A percentile compares a stretch with the other conserved stretches of the same genome.
Conservation (phyloP, 2,329 filamentous ascomycete species). For the Clarireedia homoeocarpa region DNA sequence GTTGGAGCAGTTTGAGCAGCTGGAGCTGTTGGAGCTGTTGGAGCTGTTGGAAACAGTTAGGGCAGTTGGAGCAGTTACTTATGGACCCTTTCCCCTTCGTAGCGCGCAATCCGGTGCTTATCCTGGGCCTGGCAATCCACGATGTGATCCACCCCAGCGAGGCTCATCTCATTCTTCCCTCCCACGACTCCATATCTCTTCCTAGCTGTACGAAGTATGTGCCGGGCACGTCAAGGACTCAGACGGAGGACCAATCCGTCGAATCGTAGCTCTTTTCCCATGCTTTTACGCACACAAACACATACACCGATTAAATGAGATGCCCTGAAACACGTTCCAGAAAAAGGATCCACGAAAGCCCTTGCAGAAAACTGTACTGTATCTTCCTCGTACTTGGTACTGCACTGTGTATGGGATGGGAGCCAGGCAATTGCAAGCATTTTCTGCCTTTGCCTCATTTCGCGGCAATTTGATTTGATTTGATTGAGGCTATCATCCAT, state of each 20-base stretch:
- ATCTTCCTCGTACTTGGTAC: neutral
- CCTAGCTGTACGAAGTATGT: no score
- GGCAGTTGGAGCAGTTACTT: no score
- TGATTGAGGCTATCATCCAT: neutral
- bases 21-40: neutral
- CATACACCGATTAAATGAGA: slow-evolving; percentile 1
- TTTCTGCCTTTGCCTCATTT: slow-evolving; percentile 1
- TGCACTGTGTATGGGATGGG: neutral
- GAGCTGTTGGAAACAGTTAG: neutral
- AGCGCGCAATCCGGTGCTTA: no score
- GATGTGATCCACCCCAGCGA: no score
- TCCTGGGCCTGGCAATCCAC: no score
- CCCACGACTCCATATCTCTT: no score
- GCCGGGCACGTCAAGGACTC: no score
- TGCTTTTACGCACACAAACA: neutral
- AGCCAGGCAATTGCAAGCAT: no score
- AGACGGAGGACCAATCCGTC: neutral
- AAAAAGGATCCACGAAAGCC: slow-evolving; percentile 5
- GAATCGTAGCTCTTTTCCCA: neutral
- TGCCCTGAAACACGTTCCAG: slow-evolving; percentile 4
- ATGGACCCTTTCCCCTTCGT: no score
- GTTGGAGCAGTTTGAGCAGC: neutral
- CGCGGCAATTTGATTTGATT: slow-evolving; percentile 1
- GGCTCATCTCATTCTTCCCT: no score
- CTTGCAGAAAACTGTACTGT: neutral